These are phyloP conservation scores for Ilyonectria mors-panacis DNA, from an alignment of 2,329 filamentous ascomycete genomes.

Conservation along the genomic window DNA sequence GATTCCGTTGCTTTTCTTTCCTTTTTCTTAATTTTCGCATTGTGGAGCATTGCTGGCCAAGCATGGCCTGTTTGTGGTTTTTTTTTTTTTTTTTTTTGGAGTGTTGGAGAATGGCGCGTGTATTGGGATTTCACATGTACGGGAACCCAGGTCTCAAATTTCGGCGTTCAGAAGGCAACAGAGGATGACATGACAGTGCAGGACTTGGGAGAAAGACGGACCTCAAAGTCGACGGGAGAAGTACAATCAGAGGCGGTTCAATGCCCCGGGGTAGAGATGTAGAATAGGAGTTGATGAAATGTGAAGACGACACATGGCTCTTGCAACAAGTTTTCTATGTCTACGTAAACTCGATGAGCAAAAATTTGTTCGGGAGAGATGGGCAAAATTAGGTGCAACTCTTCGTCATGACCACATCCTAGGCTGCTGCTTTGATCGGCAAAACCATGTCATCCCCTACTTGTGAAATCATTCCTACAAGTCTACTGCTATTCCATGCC, in stretches of 20 bases:
- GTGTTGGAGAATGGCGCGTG: conserved; percentile 45
- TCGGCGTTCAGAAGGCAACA: conserved; percentile 35
- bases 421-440: not conserved
- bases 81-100: conserved; percentile 28
- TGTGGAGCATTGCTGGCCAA: conserved; percentile 37
- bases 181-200: conserved; percentile 28
- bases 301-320: conserved; percentile 35
- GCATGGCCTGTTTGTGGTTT: conserved; percentile 34
- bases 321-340: not conserved
- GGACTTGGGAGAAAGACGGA: conserved; percentile 23
- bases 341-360: not conserved
- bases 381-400: not conserved
- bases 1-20: conserved; percentile 23
- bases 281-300: conserved; percentile 42
- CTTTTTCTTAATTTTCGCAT: conserved; percentile 33
- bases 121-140: conserved; percentile 35
- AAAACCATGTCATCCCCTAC: conserved; percentile 13
- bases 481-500: conserved; percentile 18
- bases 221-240: conserved; percentile 21
- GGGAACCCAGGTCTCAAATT: conserved; percentile 23
- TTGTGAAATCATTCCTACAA: conserved; percentile 11
- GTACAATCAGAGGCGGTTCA: conserved; percentile 21
- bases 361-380: not conserved
- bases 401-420: not conserved
- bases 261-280: conserved; percentile 34